phyloP scores from a whole-genome alignment of 2,329 filamentous ascomycete genomes.

The Aspergillus sp. region DNA sequence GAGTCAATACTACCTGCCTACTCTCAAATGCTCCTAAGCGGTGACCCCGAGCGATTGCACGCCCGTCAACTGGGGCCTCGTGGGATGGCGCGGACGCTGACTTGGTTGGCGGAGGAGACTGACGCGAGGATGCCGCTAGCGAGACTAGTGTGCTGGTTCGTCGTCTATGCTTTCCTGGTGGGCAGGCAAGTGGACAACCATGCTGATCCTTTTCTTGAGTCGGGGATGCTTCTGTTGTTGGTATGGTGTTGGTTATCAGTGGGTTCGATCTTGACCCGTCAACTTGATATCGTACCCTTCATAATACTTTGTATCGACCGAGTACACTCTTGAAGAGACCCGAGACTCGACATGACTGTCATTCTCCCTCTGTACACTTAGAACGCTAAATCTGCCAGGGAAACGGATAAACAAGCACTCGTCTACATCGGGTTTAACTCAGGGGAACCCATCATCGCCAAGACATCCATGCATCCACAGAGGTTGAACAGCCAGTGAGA shows the following conservation, averaged over 20 bases:
- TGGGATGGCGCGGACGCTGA: conserved; percentile 6
- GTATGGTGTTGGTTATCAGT: no score
- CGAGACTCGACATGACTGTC: no score
- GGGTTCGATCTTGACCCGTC: no score
- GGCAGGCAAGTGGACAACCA: neutral
- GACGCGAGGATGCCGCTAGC: conserved; percentile 10
- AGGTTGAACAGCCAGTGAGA: conserved; percentile 17
- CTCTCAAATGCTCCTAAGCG: no score
- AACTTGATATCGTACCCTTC: no score
- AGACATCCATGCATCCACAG: conserved; percentile 6
- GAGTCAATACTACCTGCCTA: no score
- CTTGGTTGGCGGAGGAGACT: conserved; percentile 15
- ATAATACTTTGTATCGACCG: no score
- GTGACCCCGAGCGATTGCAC: neutral
- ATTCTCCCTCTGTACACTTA: no score
- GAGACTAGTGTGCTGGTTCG: conserved; percentile 7
- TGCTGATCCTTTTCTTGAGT: no score
- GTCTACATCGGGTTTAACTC: conserved; percentile 1
- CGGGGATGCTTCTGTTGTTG: no score
- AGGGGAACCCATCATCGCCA: conserved; percentile 8
- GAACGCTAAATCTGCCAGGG: no score
- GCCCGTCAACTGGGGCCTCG: conserved; percentile 7
- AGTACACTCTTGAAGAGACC: no score
- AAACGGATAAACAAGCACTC: neutral
- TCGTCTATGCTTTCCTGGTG: neutral